Evolutionary conservation across 495 filamentous ascomycete genomes (phyloP).

Genomic region (Penicillium chermesinum): DNA sequence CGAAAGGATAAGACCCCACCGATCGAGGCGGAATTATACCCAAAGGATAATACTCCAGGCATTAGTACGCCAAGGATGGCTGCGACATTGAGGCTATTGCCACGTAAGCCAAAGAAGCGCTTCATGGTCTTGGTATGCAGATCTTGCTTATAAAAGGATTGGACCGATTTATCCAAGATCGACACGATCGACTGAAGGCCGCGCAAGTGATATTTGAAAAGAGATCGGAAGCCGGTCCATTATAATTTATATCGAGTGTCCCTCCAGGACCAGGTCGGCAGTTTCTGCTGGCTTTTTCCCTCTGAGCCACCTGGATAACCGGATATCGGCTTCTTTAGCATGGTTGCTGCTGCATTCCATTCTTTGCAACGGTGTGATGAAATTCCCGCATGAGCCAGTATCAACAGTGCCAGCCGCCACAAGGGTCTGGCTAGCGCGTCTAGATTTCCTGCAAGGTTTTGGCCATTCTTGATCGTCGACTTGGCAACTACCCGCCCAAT

Average conservation of each 20-base stretch:
- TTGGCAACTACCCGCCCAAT: constrained; percentile 1
- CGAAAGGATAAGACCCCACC: constrained; percentile 19
- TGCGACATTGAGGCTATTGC: constrained; percentile 22
- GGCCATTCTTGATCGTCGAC: constrained; percentile 4
- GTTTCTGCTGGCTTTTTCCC: background rate
- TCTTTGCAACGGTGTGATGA: background rate
- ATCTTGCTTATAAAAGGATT: constrained; percentile 4
- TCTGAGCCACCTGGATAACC: background rate
- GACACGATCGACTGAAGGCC: constrained; percentile 14
- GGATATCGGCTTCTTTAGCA: constrained; percentile 1
- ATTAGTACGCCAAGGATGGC: constrained; percentile 24
- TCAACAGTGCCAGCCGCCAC: background rate
- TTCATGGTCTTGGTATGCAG: constrained; percentile 8
- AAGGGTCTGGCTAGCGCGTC: constrained; percentile 2
- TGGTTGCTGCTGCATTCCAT: constrained; percentile 4
- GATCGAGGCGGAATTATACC: constrained; percentile 21
- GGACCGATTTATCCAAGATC: constrained; percentile 5
- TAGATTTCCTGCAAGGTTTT: constrained; percentile 3
- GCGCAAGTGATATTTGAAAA: constrained; percentile 3
- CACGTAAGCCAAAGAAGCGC: constrained; percentile 23
- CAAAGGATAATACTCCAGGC: constrained; percentile 20
- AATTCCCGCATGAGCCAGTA: constrained; percentile 3
- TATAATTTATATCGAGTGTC: background rate
- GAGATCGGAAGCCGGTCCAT: background rate
- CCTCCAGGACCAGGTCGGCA: background rate